phyloP scores from a whole-genome alignment of 306 rosid genomes.

The Crotalaria pallida region DNA sequence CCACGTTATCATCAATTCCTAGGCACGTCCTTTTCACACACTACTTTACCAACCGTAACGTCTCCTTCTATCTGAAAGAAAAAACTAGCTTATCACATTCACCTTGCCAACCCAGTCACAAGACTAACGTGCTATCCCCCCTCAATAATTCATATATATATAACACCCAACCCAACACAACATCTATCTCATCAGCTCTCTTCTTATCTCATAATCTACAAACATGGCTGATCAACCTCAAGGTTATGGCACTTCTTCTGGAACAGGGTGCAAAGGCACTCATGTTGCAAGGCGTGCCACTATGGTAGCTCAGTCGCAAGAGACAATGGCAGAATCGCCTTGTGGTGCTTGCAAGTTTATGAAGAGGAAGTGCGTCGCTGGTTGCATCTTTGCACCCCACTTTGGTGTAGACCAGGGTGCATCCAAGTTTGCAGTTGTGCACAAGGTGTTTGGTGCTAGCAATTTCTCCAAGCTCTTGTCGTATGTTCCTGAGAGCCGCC shows the following conservation, averaged over 20 bases:
- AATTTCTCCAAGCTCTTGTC: slow-evolving; percentile 58
- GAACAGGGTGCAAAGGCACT: slow-evolving; percentile 22
- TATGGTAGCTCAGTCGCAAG: slow-evolving; percentile 7
- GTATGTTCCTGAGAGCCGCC: slow-evolving; percentile 40
- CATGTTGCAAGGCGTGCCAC: slow-evolving; percentile 28
- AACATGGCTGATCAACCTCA: slow-evolving; percentile 28
- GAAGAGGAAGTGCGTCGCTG: slow-evolving; percentile 55
- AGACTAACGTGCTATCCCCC: slow-evolving; percentile 44
- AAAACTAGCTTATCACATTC: slow-evolving; percentile 28
- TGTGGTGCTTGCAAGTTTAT: slow-evolving; percentile 77
- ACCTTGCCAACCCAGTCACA: slow-evolving; percentile 54
- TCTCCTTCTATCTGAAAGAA: slow-evolving; percentile 31
- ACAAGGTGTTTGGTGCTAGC: slow-evolving; percentile 71
- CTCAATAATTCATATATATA: background rate
- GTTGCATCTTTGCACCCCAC: slow-evolving; percentile 61
- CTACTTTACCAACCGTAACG: slow-evolving; percentile 48
- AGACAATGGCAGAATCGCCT: slow-evolving; percentile 34
- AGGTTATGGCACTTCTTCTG: background rate
- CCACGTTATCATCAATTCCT: slow-evolving; percentile 16
- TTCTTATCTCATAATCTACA: background rate
- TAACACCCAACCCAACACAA: background rate
- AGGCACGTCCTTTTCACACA: slow-evolving; percentile 40
- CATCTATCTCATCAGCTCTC: background rate
- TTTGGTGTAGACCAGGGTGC: slow-evolving; percentile 60
- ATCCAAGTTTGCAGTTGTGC: slow-evolving; percentile 59